These are phyloP conservation scores for Sclerotinia subarctica DNA, from an alignment of 2,329 filamentous ascomycete species.

Conservation along the genomic window DNA sequence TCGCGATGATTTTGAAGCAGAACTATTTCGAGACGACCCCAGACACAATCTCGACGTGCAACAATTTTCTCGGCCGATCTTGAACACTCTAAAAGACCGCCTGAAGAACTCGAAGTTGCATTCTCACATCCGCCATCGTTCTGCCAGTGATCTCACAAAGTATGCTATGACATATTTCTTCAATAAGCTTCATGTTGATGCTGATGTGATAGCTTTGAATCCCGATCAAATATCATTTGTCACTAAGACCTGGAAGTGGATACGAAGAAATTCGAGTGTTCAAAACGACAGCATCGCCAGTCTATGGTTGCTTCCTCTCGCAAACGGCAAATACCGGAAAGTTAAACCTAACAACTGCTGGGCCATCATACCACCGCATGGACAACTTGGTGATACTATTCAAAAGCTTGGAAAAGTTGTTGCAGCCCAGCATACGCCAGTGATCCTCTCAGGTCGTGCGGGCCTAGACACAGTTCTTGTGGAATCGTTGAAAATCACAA, in stretches of 20 bases:
- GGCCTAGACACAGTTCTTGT: neutral
- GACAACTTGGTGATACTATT: neutral
- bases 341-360: conserved; percentile 20
- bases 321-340: conserved; percentile 29
- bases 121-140: conserved; percentile 27
- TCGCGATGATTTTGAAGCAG: conserved; percentile 26
- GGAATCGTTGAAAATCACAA: neutral
- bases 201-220: conserved; percentile 23
- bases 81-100: conserved; percentile 7
- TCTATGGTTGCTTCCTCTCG: conserved; percentile 36
- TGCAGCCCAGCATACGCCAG: neutral
- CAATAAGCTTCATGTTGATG: conserved; percentile 5
- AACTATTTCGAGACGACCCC: conserved; percentile 25
- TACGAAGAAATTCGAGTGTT: conserved; percentile 26
- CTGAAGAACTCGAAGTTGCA: conserved; percentile 22
- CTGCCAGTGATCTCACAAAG: conserved; percentile 18
- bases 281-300: conserved; percentile 19
- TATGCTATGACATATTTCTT: conserved; percentile 27
- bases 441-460: neutral
- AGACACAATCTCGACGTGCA: conserved; percentile 26
- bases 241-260: conserved; percentile 25
- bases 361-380: neutral
- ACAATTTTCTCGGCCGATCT: conserved; percentile 19
- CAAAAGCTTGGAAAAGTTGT: neutral
- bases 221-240: conserved; percentile 18